These are phyloP conservation scores for Dalbergia cochinchinensis DNA, from an alignment of 306 rosid genomes.

Conservation along the genomic window DNA sequence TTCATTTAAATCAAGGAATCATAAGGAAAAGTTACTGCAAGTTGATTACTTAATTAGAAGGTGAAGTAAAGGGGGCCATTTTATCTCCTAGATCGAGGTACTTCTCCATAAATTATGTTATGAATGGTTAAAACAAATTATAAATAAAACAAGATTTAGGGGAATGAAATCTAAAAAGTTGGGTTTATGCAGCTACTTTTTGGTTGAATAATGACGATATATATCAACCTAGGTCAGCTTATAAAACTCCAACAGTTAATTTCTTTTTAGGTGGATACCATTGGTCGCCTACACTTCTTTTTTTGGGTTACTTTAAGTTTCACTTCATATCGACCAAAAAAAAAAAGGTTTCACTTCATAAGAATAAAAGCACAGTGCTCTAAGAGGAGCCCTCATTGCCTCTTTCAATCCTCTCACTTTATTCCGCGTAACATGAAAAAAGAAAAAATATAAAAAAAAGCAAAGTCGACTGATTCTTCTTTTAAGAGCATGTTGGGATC, in stretches of 20 bases:
- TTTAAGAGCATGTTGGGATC: conserved; percentile 67
- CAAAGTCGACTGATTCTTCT: conserved; percentile 50
- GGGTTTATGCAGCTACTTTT: conserved; percentile 23
- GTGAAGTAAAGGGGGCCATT: conserved; percentile 21
- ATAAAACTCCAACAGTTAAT: conserved; percentile 49
- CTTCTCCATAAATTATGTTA: conserved; percentile 37
- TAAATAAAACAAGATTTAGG: not conserved
- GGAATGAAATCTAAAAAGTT: not conserved
- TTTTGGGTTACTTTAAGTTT: no score
- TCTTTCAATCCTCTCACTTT: conserved; percentile 42
- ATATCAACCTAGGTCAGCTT: conserved; percentile 57
- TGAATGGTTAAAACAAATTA: not conserved
- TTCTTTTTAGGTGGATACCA: conserved; percentile 61
- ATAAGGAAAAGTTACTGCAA: conserved; percentile 7
- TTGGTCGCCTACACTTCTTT: conserved; percentile 43
- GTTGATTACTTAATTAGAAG: conserved; percentile 27
- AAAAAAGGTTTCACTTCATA: not conserved
- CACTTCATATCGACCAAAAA: no score
- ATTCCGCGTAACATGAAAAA: not conserved
- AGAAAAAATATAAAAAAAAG: conserved; percentile 43
- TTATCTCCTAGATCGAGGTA: conserved; percentile 9
- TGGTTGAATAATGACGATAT: conserved; percentile 51
- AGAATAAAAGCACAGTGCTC: conserved; percentile 40
- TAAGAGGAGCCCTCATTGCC: not conserved
- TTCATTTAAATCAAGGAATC: conserved; percentile 43